phyloP scores from a whole-genome alignment of 345 rosid genomes.

The Abelmoschus esculentus region DNA sequence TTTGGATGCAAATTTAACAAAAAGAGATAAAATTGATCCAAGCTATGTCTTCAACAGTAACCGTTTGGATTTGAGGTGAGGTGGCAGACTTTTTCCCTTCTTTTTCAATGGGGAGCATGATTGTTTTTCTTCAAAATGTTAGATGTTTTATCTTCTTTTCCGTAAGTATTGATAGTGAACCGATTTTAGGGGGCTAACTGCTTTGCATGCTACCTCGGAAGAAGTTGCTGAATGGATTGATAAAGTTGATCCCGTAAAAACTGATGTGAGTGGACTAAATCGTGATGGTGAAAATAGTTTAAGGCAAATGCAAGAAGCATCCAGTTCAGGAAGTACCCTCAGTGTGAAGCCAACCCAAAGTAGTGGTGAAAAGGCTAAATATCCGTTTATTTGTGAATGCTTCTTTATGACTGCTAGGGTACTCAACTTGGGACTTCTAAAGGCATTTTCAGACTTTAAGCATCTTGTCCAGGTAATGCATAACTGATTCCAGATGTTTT shows the following conservation, averaged over 20 bases:
- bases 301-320: slow-evolving; percentile 68
- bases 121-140: not conserved
- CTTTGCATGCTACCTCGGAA: slow-evolving; percentile 85
- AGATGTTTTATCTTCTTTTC: slow-evolving; percentile 1
- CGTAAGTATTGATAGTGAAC: slow-evolving; percentile 11
- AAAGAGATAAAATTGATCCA: slow-evolving; percentile 83
- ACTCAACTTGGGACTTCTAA: slow-evolving; percentile 85
- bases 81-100: slow-evolving; percentile 28
- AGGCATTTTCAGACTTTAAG: slow-evolving; percentile 95
- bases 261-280: slow-evolving; percentile 22
- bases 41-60: slow-evolving; percentile 58
- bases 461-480: slow-evolving; percentile 83
- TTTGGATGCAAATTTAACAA: slow-evolving; percentile 65
- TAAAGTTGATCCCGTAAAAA: slow-evolving; percentile 33
- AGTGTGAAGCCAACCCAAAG: slow-evolving; percentile 31
- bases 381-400: slow-evolving; percentile 82
- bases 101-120: not conserved
- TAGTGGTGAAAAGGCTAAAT: slow-evolving; percentile 35
- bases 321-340: slow-evolving; percentile 47
- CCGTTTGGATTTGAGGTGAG: slow-evolving; percentile 82
- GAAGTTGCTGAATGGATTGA: slow-evolving; percentile 80
- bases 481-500: not conserved
- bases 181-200: slow-evolving; percentile 63
- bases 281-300: slow-evolving; percentile 43
- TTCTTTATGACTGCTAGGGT: slow-evolving; percentile 99